Base-by-base conservation (phyloP, 352 stramenopile species). In the Phytophthora foliorum region DNA sequence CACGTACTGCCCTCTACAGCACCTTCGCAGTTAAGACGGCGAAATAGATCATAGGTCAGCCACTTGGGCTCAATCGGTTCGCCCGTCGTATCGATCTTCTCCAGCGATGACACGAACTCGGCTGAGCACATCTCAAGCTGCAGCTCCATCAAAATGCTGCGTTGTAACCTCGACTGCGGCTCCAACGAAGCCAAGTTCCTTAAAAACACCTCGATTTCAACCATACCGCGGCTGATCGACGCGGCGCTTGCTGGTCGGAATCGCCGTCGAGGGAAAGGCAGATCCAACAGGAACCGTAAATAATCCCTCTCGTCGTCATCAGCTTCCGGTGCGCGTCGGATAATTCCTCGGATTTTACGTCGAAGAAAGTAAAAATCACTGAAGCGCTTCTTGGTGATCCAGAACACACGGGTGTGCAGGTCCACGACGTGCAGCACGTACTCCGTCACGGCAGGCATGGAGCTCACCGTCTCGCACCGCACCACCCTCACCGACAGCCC, bases 321-420 rank as follows among this genome's bases (percentile, higher is more conserved):
- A 9, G 69, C 72, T 52, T 66, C 63, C 44, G 74, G 69, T 10
- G 67, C 68, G 17, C 63, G 63, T 29, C 75, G 75, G 52, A 88
- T 78, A 41, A 86, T 77, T 34, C 67, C 66, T 27, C 84, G 83
- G 34, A 94, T 62, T 77, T 89, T 90, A 16, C 88, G 86, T 22
- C 87, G 81, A 17, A 95, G 78, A 51, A 78, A 62, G 57, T 86
- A 89, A 48, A 94, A 80, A 38, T 95, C 87, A 31, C 79, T 81
- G 51, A 90, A 95, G 9, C 84, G 84, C 64, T 95, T 95, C 59
- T 91, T 92, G 2, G 82, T 83, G 57, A 91, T 87, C 87, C 87
- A 95, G 49, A 95, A 92, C 17, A 95, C 87, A 59, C 89, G 86
- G 4, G 87, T 95, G 69, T 93, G 81, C 19, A 93, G 51, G 45